Base-by-base conservation (phyloP, 257 asterid species). In the Echium plantagineum region DNA sequence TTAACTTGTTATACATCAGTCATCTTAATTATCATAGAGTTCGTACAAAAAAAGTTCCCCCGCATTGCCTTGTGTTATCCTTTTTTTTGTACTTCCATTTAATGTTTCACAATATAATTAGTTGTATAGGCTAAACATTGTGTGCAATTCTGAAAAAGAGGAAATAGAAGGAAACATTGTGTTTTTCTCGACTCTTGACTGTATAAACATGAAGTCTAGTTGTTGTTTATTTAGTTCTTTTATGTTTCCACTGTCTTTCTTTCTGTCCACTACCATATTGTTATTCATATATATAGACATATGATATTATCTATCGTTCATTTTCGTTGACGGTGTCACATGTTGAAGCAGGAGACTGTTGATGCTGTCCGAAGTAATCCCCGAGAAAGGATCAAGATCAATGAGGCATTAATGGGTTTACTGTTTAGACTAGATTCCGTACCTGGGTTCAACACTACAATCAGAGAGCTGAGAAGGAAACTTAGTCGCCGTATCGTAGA, bases 401-500 rank as follows among this genome's bases (percentile, higher is more conserved):
- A 84, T 3, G 96, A 88, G 72, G 95, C 90, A 5, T 63, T 91
- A 55, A 91, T 88, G 98, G 58, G 78, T 9, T 54, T 91, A 67
- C 66, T 91, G 54, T 65, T 91, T 53, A 81, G 69, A 66, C 83
- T 88, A 21, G 98, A 91, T 61, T 86, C 96, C 0, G 96, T 91
- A 46, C 98, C 98, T 22, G 96, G 98, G 21, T n/a, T 81, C 63
- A 85, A 91, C 66, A 90, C 88, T 30, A 75, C 77, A 5, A 94
- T 91, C 47, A 80, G 98, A 77, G 94, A 85, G 69, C 80, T 85
- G 67, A 82, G 98, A 78, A 72, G 96, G 79, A 83, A 79, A 4
- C 84, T 91, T 59, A 91, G 94, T 68, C 95, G 81, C 21, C 80
- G 78, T 84, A 81, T 91, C 16, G 96, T 91, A 57, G 95, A 95